Conservation (phyloP, 495 filamentous ascomycete genomes). For the Penicillium pancosmium region DNA sequence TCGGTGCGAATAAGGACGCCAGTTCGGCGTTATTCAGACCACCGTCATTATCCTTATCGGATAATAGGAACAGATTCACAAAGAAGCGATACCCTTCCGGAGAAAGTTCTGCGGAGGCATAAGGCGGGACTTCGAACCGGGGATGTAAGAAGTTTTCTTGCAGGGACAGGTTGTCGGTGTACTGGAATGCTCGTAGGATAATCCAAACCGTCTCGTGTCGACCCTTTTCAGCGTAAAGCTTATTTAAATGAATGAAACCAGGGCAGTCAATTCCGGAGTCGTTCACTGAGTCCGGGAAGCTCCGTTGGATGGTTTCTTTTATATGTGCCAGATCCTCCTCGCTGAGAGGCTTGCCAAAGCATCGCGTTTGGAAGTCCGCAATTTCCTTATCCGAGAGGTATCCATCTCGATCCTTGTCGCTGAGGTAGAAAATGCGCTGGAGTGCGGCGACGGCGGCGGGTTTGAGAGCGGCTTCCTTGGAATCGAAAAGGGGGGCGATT, state of each 20-base stretch:
- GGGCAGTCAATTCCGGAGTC: conserved; percentile 75
- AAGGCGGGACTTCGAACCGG: conserved; percentile 89
- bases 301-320: conserved; percentile 78
- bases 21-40: conserved; percentile 86
- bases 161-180: conserved; percentile 89
- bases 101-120: conserved; percentile 89
- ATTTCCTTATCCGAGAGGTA: conserved; percentile 89
- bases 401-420: conserved; percentile 96
- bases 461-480: conserved; percentile 88
- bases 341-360: conserved; percentile 82
- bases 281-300: conserved; percentile 61
- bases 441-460: conserved; percentile 84
- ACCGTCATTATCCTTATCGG: conserved; percentile 97
- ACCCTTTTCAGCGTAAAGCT: conserved; percentile 94
- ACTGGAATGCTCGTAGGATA: conserved; percentile 92
- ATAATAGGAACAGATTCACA: conserved; percentile 91
- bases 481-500: conserved; percentile 93
- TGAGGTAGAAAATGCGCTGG: conserved; percentile 90
- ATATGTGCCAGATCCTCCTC: conserved; percentile 83
- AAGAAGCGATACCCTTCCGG: conserved; percentile 97
- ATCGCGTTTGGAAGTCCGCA: conserved; percentile 84
- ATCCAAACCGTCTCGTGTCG: conserved; percentile 99
- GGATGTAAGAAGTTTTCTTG: conserved; percentile 91
- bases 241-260: conserved; percentile 89
- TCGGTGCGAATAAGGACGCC: conserved; percentile 85